Evolutionary conservation across 257 asterid species (phyloP).

Genomic region (Cordia subcordata): DNA sequence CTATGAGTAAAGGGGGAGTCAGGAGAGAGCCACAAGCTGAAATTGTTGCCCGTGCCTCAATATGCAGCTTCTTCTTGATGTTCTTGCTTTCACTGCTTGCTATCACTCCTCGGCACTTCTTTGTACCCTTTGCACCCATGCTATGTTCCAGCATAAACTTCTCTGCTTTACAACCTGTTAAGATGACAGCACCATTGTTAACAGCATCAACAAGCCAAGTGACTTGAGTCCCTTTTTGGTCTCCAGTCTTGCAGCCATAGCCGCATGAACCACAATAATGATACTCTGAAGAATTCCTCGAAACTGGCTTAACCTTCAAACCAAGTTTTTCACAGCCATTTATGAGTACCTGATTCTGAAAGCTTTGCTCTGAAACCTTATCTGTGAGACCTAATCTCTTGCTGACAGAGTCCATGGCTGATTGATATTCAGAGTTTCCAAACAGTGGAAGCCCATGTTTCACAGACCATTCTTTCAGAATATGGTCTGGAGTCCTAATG

Average conservation of each 20-base stretch:
- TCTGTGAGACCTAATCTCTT: slow-evolving; percentile 71
- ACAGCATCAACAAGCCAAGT: slow-evolving; percentile 95
- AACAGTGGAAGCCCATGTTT: slow-evolving; percentile 44
- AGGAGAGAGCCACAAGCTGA: slow-evolving; percentile 72
- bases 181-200: slow-evolving; percentile 55
- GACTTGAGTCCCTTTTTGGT: slow-evolving; percentile 67
- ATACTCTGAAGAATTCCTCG: slow-evolving; percentile 61
- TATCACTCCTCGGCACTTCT: slow-evolving; percentile 60
- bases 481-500: slow-evolving; percentile 61
- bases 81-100: slow-evolving; percentile 34
- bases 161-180: slow-evolving; percentile 73
- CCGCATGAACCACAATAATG: slow-evolving; percentile 92
- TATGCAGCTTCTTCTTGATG: slow-evolving; percentile 35
- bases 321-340: slow-evolving; percentile 76
- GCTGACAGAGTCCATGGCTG: slow-evolving; percentile 78
- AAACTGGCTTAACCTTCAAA: slow-evolving; percentile 39
- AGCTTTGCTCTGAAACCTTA: slow-evolving; percentile 48
- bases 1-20: slow-evolving; percentile 71
- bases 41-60: slow-evolving; percentile 53
- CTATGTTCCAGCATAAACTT: slow-evolving; percentile 35
- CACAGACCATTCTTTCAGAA: slow-evolving; percentile 72
- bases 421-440: slow-evolving; percentile 42
- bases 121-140: slow-evolving; percentile 18
- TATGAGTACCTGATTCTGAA: slow-evolving; percentile 63
- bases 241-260: slow-evolving; percentile 82